Conservation (phyloP, 176 grass and related monocot species). For the Neostapfia colusana region DNA sequence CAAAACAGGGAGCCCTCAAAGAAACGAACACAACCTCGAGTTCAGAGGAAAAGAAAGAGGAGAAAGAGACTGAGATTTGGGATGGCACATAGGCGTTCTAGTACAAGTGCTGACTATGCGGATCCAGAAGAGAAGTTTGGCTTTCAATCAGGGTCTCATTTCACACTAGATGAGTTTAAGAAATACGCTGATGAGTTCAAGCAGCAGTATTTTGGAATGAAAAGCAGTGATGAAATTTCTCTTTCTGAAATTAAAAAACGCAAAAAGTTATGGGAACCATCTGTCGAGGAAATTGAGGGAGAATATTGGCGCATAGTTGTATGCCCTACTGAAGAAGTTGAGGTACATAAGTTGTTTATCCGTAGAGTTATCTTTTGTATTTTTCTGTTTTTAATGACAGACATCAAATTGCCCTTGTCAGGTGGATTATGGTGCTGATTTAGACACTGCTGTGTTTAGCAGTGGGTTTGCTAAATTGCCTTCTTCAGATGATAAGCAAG, state of each 20-base stretch:
- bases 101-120: constrained; percentile 41
- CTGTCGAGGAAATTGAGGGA: constrained; percentile 87
- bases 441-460: constrained; percentile 78
- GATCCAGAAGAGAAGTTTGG: constrained; percentile 80
- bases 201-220: constrained; percentile 73
- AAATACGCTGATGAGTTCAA: constrained; percentile 74
- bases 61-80: constrained; percentile 88
- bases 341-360: constrained; percentile 50
- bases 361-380: background rate
- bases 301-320: constrained; percentile 97
- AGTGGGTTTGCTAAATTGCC: constrained; percentile 72
- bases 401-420: constrained; percentile 36
- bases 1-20: constrained; percentile 80
- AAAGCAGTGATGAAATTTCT: constrained; percentile 47
- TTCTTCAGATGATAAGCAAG: constrained; percentile 44
- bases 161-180: constrained; percentile 70
- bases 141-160: constrained; percentile 92
- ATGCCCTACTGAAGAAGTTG: constrained; percentile 76
- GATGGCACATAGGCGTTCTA: constrained; percentile 65
- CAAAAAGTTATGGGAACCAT: constrained; percentile 60
- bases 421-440: constrained; percentile 95
- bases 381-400: constrained; percentile 28
- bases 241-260: constrained; percentile 50
- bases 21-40: constrained; percentile 57
- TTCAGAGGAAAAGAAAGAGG: constrained; percentile 70